Evolutionary conservation across 495 filamentous ascomycete species (phyloP).

Genomic region (Penicillium steckii): DNA sequence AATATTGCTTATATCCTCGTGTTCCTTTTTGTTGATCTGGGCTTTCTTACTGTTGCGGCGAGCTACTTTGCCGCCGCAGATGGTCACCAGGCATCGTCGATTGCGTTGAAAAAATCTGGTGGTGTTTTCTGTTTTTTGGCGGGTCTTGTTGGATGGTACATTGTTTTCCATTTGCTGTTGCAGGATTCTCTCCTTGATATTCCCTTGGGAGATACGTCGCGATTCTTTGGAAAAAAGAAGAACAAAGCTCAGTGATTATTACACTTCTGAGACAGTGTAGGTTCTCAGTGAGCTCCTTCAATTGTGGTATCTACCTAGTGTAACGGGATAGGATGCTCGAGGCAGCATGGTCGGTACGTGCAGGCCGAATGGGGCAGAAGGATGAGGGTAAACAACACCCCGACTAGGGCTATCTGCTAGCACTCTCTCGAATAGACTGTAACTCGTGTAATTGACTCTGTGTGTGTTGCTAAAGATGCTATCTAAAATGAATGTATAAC

Average conservation of each 20-base stretch:
- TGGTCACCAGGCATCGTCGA: slow-evolving; percentile 28
- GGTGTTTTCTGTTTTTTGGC: slow-evolving; percentile 48
- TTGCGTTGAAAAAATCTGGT: slow-evolving; percentile 42
- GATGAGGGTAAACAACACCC: too few species aligned
- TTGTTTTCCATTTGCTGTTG: slow-evolving; percentile 44
- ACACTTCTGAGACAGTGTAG: too few species aligned
- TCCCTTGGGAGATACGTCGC: slow-evolving; percentile 47
- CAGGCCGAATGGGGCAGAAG: too few species aligned
- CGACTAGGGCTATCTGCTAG: too few species aligned
- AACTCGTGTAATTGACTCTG: too few species aligned
- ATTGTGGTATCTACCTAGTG: too few species aligned
- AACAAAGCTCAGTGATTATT: slow-evolving; percentile 5
- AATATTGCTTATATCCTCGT: slow-evolving; percentile 49
- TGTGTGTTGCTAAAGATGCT: too few species aligned
- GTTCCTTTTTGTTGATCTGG: slow-evolving; percentile 47
- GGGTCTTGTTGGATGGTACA: slow-evolving; percentile 50
- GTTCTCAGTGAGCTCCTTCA: too few species aligned
- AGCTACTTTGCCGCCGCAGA: slow-evolving; percentile 48
- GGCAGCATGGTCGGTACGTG: too few species aligned
- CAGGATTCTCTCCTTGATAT: slow-evolving; percentile 41
- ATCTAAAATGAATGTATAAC: too few species aligned
- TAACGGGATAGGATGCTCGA: too few species aligned
- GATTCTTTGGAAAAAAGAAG: slow-evolving; percentile 35
- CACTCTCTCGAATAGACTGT: too few species aligned
- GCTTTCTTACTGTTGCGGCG: slow-evolving; percentile 43